A percentile compares a stretch with the other conserved stretches of the same genome.
Conservation (phyloP, 441 rosid genomes). For the Mallotus japonicus region DNA sequence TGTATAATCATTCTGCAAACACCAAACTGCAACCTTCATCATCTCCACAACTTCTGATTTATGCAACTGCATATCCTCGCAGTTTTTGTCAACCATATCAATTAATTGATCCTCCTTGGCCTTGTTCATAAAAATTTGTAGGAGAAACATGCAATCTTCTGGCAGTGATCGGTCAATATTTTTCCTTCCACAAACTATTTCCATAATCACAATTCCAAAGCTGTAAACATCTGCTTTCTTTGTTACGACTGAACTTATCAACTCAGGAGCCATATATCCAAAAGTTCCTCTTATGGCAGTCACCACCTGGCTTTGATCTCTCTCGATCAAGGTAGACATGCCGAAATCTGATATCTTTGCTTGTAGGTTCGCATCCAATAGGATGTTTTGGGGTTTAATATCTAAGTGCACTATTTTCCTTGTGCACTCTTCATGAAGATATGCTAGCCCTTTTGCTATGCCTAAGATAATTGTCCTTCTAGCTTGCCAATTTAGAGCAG, state of each 20-base stretch:
- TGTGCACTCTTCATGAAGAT: conserved; percentile 25
- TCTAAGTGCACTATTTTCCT: conserved; percentile 19
- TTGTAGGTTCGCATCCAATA: conserved; percentile 9
- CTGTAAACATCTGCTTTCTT: conserved; percentile 28
- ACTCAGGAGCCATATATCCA: conserved; percentile 28
- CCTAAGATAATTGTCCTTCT: conserved; percentile 16
- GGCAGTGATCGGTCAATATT: conserved; percentile 19
- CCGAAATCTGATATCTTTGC: conserved; percentile 30
- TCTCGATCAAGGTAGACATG: conserved; percentile 17
- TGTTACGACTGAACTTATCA: conserved; percentile 16
- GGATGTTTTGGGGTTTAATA: conserved; percentile 28
- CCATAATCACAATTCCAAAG: conserved; percentile 25
- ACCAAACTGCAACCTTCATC: conserved; percentile 22
- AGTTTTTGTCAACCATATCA: conserved; percentile 13
- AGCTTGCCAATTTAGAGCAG: conserved; percentile 16
- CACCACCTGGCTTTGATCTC: conserved; percentile 20
- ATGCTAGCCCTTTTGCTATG: conserved; percentile 24
- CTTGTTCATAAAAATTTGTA: conserved; percentile 8
- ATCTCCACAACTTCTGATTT: conserved; percentile 18
- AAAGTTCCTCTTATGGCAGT: conserved; percentile 26
- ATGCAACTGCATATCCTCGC: conserved; percentile 18
- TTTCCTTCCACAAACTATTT: conserved; percentile 19
- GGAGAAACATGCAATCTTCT: conserved; percentile 8
- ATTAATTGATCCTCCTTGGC: conserved; percentile 14
- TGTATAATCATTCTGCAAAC: conserved; percentile 19